phyloP scores from a whole-genome alignment of 1,139 yeast species.

The Kodamaea alishanica region DNA sequence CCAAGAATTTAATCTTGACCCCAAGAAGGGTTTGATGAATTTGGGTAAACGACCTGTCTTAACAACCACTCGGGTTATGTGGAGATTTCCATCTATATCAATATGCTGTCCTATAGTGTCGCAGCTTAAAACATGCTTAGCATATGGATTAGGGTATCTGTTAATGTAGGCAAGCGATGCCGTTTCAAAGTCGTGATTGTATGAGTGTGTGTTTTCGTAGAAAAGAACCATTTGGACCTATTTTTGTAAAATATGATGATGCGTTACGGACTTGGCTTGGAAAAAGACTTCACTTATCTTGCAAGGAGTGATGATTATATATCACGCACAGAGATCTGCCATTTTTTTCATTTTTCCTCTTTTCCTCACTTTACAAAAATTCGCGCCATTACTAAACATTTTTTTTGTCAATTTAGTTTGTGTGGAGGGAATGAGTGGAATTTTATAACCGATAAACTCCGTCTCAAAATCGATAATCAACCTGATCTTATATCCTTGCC shows the following conservation, averaged over 20 bases:
- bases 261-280: too few species aligned
- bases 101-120: conserved; percentile 67
- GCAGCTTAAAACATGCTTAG: conserved; percentile 81
- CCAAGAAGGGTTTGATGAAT: conserved; percentile 76
- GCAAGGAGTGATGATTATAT: too few species aligned
- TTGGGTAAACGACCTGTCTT: conserved; percentile 80
- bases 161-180: conserved; percentile 78
- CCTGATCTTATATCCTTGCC: too few species aligned
- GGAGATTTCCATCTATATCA: conserved; percentile 61
- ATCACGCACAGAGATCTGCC: too few species aligned
- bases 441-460: too few species aligned
- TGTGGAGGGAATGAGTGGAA: too few species aligned
- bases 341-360: too few species aligned
- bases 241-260: neutral
- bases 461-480: too few species aligned
- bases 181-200: conserved; percentile 64
- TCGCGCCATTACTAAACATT: too few species aligned
- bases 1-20: conserved; percentile 73
- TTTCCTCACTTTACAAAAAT: too few species aligned
- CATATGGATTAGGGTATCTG: conserved; percentile 86
- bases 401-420: too few species aligned
- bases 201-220: conserved; percentile 54
- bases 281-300: too few species aligned
- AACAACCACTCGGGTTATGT: conserved; percentile 70
- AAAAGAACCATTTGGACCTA: conserved; percentile 56